Evolutionary conservation across 257 asterid species (phyloP).

Genomic region (Scutellaria barbata): DNA sequence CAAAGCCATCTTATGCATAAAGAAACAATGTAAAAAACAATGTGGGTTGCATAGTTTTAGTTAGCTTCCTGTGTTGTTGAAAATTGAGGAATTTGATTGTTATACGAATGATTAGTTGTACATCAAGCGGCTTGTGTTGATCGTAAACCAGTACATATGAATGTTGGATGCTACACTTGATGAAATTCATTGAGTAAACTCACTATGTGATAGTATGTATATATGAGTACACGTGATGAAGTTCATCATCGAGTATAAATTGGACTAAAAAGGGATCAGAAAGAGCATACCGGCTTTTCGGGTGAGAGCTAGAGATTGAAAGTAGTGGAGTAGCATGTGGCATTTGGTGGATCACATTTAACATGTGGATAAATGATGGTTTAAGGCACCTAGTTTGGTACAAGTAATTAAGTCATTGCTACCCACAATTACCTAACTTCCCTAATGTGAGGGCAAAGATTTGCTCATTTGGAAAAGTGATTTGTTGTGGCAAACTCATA

Average conservation of each 20-base stretch:
- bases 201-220: too few species aligned
- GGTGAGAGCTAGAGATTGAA: background rate
- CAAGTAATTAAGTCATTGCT: constrained; percentile 7
- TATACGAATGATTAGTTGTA: background rate
- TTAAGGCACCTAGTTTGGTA: constrained; percentile 33
- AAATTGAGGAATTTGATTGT: constrained; percentile 3
- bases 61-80: background rate
- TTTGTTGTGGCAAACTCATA: background rate
- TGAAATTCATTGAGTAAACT: background rate
- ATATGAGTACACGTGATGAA: too few species aligned
- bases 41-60: constrained; percentile 12
- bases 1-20: constrained; percentile 26
- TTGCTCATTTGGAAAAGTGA: background rate
- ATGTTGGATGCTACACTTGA: background rate
- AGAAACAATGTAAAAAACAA: background rate
- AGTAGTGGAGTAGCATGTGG: constrained; percentile 9
- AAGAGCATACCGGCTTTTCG: too few species aligned
- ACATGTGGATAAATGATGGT: constrained; percentile 28
- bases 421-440: constrained; percentile 35
- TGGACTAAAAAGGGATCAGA: too few species aligned
- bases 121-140: background rate
- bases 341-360: constrained; percentile 30
- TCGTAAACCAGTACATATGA: background rate
- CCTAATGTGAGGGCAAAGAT: constrained; percentile 8
- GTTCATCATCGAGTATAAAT: too few species aligned